Base-by-base conservation (phyloP, 2,329 filamentous ascomycete species). In the Talaromyces sp. region DNA sequence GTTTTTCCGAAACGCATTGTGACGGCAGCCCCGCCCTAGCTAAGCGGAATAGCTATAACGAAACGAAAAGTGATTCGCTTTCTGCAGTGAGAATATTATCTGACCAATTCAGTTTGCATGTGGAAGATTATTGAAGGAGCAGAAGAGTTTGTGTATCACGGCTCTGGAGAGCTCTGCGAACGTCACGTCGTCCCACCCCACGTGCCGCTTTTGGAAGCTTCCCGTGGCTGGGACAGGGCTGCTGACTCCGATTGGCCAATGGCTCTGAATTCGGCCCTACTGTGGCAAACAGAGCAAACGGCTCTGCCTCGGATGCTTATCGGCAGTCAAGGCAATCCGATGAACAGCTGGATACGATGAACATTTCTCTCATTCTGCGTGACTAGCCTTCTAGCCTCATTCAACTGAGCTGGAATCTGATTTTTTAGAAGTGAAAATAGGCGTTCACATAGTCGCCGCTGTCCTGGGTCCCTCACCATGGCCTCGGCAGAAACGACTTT, bases 1-100 rank as follows among this genome's bases (percentile, higher is more conserved):
- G 91, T 97, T 79, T 88, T 91, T 64, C 93, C 93, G 81, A 97
- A 99, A 69, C 91, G 89, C 94, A 99, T 97, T 55, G 62, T 80
- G 70, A 61, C 26, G 14, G 26, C 29, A 14, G 26, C 48, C 48
- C 48, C 48, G 48, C 48, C 26, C 48, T 52, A 31, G 24, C 48
- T 52, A 26, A 3, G 48, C 48, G 17, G 27, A 26, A 52, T 46
- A 7, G 26, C 21, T 29, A 29, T 8, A 52, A 26, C 26, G 14
- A 29, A 17, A 31, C 17, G 14, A 7, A 19, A 29, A 29, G 10
- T 11, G 21, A n/a, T 24, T 29, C 48, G 48, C 26, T 4, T 24
- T 24, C 24, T 24, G 24, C 19, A 11, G 12, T 21, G 11, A 46
- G 19, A 46, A 12, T 10, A 46, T 11, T 46, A 12, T 11, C 43